Evolutionary conservation across 805 yeast genomes (phyloP).

Genomic region (Grigorovia yakushimaensis): DNA sequence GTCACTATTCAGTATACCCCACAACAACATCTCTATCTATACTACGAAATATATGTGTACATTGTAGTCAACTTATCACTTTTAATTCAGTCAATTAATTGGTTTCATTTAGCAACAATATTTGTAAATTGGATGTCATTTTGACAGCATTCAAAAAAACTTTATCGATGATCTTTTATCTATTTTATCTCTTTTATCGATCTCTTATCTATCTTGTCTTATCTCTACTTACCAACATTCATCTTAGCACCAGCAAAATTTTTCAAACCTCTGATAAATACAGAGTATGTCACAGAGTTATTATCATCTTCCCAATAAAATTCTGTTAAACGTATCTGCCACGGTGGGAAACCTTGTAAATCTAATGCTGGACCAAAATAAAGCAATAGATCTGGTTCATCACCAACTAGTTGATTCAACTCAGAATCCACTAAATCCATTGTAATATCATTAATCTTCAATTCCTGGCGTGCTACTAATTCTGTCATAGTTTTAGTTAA

Average conservation of each 20-base stretch:
- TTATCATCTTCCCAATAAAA: conserved; percentile 88
- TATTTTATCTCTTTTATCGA: neutral
- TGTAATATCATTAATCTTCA: conserved; percentile 57
- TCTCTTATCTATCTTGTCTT: neutral
- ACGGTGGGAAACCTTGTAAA: conserved; percentile 92
- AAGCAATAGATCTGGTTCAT: conserved; percentile 85
- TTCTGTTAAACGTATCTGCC: conserved; percentile 90
- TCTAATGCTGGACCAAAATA: conserved; percentile 81
- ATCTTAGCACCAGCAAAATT: conserved; percentile 72
- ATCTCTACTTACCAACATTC: conserved; percentile 68
- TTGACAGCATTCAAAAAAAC: too few relatives aligned
- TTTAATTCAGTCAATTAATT: neutral
- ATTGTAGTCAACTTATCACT: too few relatives aligned
- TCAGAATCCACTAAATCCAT: conserved; percentile 69
- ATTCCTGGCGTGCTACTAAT: conserved; percentile 49
- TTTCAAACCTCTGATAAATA: conserved; percentile 68
- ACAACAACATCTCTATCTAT: too few relatives aligned
- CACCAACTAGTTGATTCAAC: conserved; percentile 63
- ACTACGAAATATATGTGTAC: too few relatives aligned
- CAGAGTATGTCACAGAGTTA: conserved; percentile 68
- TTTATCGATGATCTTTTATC: neutral
- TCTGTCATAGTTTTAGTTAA: conserved; percentile 80
- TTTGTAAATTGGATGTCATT: neutral
- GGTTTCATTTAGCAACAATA: neutral
- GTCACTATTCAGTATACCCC: too few relatives aligned